A percentile compares a stretch with the other conserved stretches of the same genome.
phyloP scores from a whole-genome alignment of 2,329 filamentous ascomycete genomes.

The Pseudonectria foliicola region DNA sequence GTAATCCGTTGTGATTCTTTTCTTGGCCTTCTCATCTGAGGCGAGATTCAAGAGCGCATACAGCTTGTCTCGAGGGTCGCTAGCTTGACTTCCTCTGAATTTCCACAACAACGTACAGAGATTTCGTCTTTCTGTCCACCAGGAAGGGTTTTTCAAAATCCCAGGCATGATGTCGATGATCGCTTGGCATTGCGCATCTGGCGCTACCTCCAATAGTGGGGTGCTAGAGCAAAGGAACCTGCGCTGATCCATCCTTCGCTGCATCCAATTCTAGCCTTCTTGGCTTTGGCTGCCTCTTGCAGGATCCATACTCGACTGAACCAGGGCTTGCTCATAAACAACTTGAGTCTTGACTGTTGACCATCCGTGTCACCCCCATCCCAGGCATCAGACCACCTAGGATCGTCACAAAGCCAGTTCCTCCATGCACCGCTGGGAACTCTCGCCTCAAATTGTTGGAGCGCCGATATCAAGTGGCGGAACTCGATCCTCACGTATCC shows the following conservation, averaged over 20 bases:
- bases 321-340: not conserved
- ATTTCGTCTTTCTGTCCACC: constrained; percentile 6
- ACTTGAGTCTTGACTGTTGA: not conserved
- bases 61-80: constrained; percentile 1
- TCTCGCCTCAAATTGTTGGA: fast-evolving
- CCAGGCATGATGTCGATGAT: constrained; percentile 11
- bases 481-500: not conserved
- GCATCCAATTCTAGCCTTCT: not conserved
- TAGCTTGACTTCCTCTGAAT: constrained; percentile 1
- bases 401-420: not conserved
- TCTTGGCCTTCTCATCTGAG: too few species aligned
- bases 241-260: not conserved
- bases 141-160: not conserved
- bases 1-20: too few species aligned
- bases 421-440: not conserved
- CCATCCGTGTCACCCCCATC: not conserved
- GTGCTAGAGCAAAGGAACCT: not conserved
- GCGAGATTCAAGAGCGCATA: too few species aligned
- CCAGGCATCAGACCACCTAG: not conserved
- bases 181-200: constrained; percentile 4
- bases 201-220: fast-evolving
- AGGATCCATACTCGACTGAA: constrained; percentile 9
- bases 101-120: constrained; percentile 3
- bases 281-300: constrained; percentile 8
- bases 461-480: not conserved